Base-by-base conservation (phyloP, 352 stramenopile genomes). In the Aphanomyces astaci region DNA sequence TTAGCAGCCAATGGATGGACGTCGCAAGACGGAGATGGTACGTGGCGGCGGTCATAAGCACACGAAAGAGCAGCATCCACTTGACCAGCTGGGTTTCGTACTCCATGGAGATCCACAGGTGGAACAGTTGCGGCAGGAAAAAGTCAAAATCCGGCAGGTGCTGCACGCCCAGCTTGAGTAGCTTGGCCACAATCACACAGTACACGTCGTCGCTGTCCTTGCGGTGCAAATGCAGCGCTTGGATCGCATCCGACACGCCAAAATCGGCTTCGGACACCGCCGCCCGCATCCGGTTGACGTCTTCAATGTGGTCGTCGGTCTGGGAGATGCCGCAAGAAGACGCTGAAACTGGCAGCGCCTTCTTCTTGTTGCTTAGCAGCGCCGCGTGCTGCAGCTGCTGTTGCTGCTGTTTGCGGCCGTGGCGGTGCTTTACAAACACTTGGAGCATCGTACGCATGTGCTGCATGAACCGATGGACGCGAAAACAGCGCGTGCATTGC, bases 81-180 rank as follows among this genome's bases (percentile, higher is more conserved):
- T 93, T 93, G 54, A 89, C 79, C 33, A 76, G 88, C 67, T 91
- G 90, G 40, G 71, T 77, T 1, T 76, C 77, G 77, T 80, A 90
- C 75, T 91, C 83, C 46, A 90, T 80, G 1, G 84, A 89, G 48
- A 90, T 74, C 84, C 84, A 93, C 74, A 91, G 80, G 56, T 93
- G 84, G 66, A 91, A 93, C 46, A 93, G 73, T 65, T 93, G 82
- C 5, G 84, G 84, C 56, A 93, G 52, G 70, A 93, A 93, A 49
- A 93, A 93, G 71, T 93, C 84, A 40, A 93, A 93, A 71, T 93
- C 84, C 10, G 81, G 70, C 43, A 93, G 45, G 63, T 88, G 89
- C 15, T 75, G 73, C 11, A 72, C 66, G 45, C 82, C 77, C 22
- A 91, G 72, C 60, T 87, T 78, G 64, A 93, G 70, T 27, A 93